phyloP scores from a whole-genome alignment of 1,284 basidiomycete genomes.

The Cryptococcus jaspeensis region DNA sequence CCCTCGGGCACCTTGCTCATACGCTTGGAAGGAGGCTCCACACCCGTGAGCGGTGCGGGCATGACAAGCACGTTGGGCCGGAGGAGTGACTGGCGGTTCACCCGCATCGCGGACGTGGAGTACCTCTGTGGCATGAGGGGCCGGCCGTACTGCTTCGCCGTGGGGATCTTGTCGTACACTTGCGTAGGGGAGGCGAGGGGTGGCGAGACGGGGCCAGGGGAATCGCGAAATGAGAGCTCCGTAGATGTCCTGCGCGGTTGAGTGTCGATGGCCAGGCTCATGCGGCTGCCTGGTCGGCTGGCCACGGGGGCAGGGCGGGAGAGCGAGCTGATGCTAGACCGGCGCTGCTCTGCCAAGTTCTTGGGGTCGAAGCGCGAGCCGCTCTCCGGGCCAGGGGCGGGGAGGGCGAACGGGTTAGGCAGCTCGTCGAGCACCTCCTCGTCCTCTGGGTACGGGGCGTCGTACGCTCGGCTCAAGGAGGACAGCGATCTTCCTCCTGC shows the following conservation, averaged over 20 bases:
- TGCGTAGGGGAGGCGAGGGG: not conserved
- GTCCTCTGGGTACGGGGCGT: not conserved
- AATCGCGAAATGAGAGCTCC: not conserved
- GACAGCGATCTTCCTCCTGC: not conserved
- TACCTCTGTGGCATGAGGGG: slow-evolving; percentile 38
- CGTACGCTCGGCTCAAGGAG: not conserved
- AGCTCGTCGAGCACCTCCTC: slow-evolving; percentile 10
- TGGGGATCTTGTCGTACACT: slow-evolving; percentile 35
- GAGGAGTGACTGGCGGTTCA: slow-evolving; percentile 30
- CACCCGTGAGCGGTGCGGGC: slow-evolving; percentile 32
- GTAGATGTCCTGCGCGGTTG: not conserved
- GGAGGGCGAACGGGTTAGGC: slow-evolving; percentile 47
- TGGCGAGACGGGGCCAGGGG: not conserved
- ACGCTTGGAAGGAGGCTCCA: not conserved
- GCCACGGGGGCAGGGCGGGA: not conserved
- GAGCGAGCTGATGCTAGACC: slow-evolving; percentile 7
- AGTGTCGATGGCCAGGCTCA: not conserved
- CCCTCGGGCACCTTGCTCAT: slow-evolving; percentile 34
- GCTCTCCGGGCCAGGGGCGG: slow-evolving; percentile 36
- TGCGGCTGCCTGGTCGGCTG: not conserved
- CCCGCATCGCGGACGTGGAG: slow-evolving; percentile 10
- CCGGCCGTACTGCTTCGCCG: slow-evolving; percentile 34
- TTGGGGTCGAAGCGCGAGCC: slow-evolving; percentile 47
- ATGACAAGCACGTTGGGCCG: slow-evolving; percentile 48
- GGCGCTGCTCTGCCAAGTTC: slow-evolving; percentile 22